A percentile compares a stretch with the other conserved stretches of the same genome.
Evolutionary conservation across 305 asterid species (phyloP).

Genomic region (Coffea humblotiana): DNA sequence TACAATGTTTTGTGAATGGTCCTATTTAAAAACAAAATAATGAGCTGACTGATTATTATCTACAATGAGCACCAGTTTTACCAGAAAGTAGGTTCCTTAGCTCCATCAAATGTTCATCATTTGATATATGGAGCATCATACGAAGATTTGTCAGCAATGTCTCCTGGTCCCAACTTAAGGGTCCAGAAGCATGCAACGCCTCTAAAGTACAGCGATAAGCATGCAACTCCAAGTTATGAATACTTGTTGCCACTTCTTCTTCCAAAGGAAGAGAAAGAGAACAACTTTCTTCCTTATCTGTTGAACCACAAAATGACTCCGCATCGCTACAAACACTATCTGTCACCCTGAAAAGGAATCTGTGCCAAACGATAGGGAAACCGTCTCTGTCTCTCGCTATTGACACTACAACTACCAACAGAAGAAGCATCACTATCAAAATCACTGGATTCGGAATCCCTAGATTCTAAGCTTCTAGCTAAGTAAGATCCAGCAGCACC

Average conservation of each 20-base stretch:
- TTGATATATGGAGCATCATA: slow-evolving; percentile 50
- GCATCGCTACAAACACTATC: slow-evolving; percentile 61
- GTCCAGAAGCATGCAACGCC: slow-evolving; percentile 55
- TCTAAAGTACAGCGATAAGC: slow-evolving; percentile 51
- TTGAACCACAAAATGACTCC: slow-evolving; percentile 51
- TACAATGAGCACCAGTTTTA: slow-evolving; percentile 36
- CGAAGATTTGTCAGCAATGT: slow-evolving; percentile 54
- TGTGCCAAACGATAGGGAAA: slow-evolving; percentile 20
- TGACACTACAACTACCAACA: slow-evolving; percentile 56
- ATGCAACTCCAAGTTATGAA: slow-evolving; percentile 52
- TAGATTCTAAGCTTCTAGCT: slow-evolving; percentile 27
- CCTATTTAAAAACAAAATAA: slow-evolving; percentile 22
- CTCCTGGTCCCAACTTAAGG: slow-evolving; percentile 62
- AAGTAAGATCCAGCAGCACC: slow-evolving; percentile 37
- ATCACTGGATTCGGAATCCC: slow-evolving; percentile 35
- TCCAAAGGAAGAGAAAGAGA: slow-evolving; percentile 46
- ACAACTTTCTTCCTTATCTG: slow-evolving; percentile 42
- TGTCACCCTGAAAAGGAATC: slow-evolving; percentile 38
- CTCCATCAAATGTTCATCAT: slow-evolving; percentile 62
- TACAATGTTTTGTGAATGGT: slow-evolving; percentile 14
- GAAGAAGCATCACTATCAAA: slow-evolving; percentile 47
- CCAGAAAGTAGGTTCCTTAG: slow-evolving; percentile 45
- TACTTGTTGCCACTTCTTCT: slow-evolving; percentile 45
- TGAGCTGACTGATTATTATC: slow-evolving; percentile 36
- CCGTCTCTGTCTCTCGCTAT: slow-evolving; percentile 26